phyloP scores from a whole-genome alignment of 768 basidiomycete genomes.

The Leucosporidium creatinivorum region DNA sequence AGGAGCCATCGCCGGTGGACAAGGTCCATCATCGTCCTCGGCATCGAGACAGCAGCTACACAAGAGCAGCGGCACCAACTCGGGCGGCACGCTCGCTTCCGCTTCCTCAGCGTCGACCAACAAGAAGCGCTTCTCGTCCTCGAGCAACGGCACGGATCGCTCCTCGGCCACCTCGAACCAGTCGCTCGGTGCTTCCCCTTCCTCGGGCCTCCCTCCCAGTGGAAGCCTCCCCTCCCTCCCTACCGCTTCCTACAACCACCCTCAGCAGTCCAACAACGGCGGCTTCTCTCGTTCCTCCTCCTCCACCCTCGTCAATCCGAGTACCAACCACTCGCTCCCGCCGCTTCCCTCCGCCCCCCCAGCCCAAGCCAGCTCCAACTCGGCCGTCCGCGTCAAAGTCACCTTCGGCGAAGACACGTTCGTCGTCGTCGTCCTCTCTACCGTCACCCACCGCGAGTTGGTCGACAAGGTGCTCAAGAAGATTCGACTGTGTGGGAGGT shows the following conservation, averaged over 20 bases:
- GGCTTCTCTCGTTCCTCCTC: background rate
- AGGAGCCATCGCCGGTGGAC: conserved; percentile 8
- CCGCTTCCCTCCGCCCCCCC: background rate
- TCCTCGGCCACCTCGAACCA: conserved; percentile 33
- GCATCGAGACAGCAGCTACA: background rate
- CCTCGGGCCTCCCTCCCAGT: conserved; percentile 9
- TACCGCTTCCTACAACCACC: background rate
- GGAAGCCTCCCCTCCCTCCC: background rate
- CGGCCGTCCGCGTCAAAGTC: conserved; percentile 82
- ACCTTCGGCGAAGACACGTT: conserved; percentile 93
- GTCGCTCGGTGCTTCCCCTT: conserved; percentile 27
- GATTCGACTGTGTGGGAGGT: conserved; percentile 78
- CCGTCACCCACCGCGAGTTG: conserved; percentile 70
- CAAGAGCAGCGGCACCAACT: conserved; percentile 20
- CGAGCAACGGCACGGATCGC: conserved; percentile 33
- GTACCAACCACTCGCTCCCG: background rate
- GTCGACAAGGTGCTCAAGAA: conserved; percentile 87
- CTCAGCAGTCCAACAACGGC: background rate
- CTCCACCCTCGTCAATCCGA: too few species aligned
- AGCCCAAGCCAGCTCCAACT: background rate
- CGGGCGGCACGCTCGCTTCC: conserved; percentile 33
- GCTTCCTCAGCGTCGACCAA: conserved; percentile 25
- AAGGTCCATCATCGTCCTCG: background rate
- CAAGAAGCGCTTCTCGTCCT: conserved; percentile 29
- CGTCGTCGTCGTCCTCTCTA: conserved; percentile 76